A percentile compares a stretch with the other conserved stretches of the same genome.
Conservation (phyloP, 2,329 filamentous ascomycete genomes). For the Pseudofabraea citricarpa region DNA sequence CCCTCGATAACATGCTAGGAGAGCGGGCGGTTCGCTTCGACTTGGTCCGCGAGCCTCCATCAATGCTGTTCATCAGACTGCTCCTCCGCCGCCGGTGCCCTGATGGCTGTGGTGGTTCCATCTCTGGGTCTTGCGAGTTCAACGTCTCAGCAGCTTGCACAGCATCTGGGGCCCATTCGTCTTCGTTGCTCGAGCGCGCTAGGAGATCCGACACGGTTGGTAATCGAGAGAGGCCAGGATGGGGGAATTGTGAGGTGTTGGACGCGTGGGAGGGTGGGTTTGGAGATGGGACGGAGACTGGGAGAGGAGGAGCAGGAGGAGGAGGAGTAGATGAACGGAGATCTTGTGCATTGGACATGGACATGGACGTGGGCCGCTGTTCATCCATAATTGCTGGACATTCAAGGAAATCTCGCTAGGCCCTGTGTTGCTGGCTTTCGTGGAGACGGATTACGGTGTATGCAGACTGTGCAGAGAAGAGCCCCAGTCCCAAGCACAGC, state of each 20-base stretch:
- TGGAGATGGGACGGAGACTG: neutral
- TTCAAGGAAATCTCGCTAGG: slow-evolving; percentile 1
- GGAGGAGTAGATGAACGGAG: neutral
- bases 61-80: slow-evolving; percentile 23
- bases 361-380: neutral
- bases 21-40: slow-evolving; percentile 8
- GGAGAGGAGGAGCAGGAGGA: neutral
- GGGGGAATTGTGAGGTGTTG: slow-evolving; percentile 9
- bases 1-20: slow-evolving; percentile 12
- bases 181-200: slow-evolving; percentile 10
- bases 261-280: neutral
- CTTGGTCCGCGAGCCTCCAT: slow-evolving; percentile 8
- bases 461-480: neutral
- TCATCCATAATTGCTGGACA: neutral
- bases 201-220: slow-evolving; percentile 12
- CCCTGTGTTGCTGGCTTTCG: neutral
- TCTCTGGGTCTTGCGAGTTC: slow-evolving; percentile 14
- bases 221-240: slow-evolving; percentile 8
- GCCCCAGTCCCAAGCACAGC: neutral
- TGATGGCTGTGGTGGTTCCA: slow-evolving; percentile 18
- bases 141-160: slow-evolving; percentile 7
- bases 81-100: slow-evolving; percentile 27
- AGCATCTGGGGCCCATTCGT: slow-evolving; percentile 17
- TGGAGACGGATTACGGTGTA: neutral
- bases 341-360: neutral